A percentile compares a stretch with the other conserved stretches of the same genome.
Evolutionary conservation across 345 rosid genomes (phyloP).

Genomic region (Lenwebbia sp.): DNA sequence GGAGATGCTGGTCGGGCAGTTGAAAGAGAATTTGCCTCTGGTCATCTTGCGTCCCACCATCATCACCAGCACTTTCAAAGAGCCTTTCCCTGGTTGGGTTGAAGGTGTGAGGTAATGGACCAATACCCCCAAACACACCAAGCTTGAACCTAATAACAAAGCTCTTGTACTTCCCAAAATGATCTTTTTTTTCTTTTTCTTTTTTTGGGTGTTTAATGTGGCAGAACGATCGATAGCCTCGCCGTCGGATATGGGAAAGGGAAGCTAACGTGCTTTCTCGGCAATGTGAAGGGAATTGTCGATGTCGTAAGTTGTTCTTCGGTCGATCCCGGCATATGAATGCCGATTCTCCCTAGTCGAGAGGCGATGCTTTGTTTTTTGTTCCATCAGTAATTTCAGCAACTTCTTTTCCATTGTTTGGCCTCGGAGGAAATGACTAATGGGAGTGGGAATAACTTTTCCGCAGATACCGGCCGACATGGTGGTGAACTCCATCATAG

Average conservation of each 20-base stretch:
- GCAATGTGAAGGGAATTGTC: constrained; percentile 39
- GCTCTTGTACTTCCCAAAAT: neutral
- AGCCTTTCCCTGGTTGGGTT: constrained; percentile 84
- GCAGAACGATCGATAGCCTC: constrained; percentile 79
- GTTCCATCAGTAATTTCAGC: neutral
- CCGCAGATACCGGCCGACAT: constrained; percentile 75
- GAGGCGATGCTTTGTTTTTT: neutral
- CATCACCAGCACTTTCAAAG: constrained; percentile 56
- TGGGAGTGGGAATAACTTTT: neutral
- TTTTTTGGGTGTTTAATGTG: neutral
- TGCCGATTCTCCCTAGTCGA: neutral
- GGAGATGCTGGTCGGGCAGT: constrained; percentile 51
- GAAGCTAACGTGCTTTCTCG: constrained; percentile 59
- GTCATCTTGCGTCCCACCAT: constrained; percentile 67
- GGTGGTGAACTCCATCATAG: constrained; percentile 67
- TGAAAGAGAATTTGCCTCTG: constrained; percentile 31
- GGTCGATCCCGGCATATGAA: neutral
- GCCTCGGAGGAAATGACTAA: neutral
- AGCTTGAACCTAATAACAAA: neutral
- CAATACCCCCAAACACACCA: neutral
- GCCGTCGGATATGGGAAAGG: constrained; percentile 73
- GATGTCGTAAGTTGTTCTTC: constrained; percentile 45
- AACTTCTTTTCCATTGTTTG: neutral
- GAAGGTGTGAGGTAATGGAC: constrained; percentile 55
- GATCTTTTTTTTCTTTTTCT: neutral